These are phyloP conservation scores for Hypoxylon sp. DNA, from an alignment of 2,329 filamentous ascomycete species.

Conservation along the genomic window DNA sequence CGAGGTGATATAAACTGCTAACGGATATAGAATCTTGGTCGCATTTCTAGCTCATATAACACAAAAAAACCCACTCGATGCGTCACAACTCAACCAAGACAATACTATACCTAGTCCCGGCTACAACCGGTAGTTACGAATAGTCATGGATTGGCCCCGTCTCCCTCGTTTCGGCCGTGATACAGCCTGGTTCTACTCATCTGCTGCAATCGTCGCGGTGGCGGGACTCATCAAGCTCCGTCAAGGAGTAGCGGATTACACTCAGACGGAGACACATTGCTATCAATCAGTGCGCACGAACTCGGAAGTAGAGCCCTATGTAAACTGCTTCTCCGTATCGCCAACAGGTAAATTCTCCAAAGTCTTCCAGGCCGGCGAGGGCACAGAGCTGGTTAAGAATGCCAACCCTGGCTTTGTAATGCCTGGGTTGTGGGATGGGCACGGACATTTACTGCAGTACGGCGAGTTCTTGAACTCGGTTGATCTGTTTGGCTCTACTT, in stretches of 20 bases:
- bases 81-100: neutral
- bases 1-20: neutral
- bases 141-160: constrained; percentile 46
- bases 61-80: constrained; percentile 3
- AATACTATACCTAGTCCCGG: constrained; percentile 3
- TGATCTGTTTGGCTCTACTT: constrained; percentile 72
- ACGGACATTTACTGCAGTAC: constrained; percentile 77
- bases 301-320: constrained; percentile 55
- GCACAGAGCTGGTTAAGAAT: constrained; percentile 51
- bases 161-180: constrained; percentile 42
- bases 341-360: constrained; percentile 65
- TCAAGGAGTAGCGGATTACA: constrained; percentile 44
- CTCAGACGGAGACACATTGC: constrained; percentile 58
- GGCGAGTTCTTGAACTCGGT: constrained; percentile 78
- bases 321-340: constrained; percentile 70
- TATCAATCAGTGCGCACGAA: constrained; percentile 63
- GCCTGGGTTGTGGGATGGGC: constrained; percentile 79
- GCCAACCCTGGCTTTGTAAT: constrained; percentile 66
- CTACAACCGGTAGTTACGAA: neutral
- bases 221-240: constrained; percentile 48
- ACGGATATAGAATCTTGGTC: neutral
- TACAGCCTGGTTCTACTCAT: constrained; percentile 43
- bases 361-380: constrained; percentile 60
- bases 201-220: constrained; percentile 45
- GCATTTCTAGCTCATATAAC: neutral